Evolutionary conservation across 1,139 yeast species (phyloP), one percentile per base, ranked within the genome.

Genomic region (Lodderomyces pseudojiufengensis): DNA sequence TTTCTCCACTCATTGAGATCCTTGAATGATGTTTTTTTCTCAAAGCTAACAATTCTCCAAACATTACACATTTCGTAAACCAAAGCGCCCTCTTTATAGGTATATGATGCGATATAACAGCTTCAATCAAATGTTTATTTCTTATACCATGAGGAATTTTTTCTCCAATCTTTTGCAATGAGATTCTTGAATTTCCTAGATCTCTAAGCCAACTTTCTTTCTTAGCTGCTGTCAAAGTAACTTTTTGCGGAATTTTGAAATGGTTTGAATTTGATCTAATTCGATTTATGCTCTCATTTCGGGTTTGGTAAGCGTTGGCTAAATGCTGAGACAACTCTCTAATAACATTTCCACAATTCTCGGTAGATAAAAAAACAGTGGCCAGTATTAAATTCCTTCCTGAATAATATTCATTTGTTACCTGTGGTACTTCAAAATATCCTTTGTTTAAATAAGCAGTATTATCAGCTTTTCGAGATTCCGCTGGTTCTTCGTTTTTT

Each of bases 71-170:
- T 46, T 86, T 78, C 3, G 92, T 84, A 43, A 90, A 73, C 98
- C 98, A 90, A 3, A 90, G 61, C 0, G 96, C 95, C 41, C 97
- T 65, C 16, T 76, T 57, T 3, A 83, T 64, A 0, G 97, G 97
- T 0, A 90, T 79, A 24, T 63, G 61, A 49, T 80, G 80, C 27
- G 64, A 52, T 44, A 84, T 72, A 46, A 94, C 71, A 40, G 81
- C 84, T 43, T 88, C 96, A 3, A 90, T 57, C 27, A 90, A 64
- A 1, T 74, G 70, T 47, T 80, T 77, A 53, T 86, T 84, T 45
- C 90, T 68, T 16, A 90, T 76, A 0, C 97, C 97, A 55, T 90
- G 96, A 0, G 98, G 97, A n/a, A 90, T 75, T 24, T 88, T 84
- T 37, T 83, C 73, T 1, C 94, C 75, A 2, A 90, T 71, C 40